These are phyloP conservation scores for Colletotrichum sp. DNA, from an alignment of 2,329 filamentous ascomycete genomes.

Conservation along the genomic window DNA sequence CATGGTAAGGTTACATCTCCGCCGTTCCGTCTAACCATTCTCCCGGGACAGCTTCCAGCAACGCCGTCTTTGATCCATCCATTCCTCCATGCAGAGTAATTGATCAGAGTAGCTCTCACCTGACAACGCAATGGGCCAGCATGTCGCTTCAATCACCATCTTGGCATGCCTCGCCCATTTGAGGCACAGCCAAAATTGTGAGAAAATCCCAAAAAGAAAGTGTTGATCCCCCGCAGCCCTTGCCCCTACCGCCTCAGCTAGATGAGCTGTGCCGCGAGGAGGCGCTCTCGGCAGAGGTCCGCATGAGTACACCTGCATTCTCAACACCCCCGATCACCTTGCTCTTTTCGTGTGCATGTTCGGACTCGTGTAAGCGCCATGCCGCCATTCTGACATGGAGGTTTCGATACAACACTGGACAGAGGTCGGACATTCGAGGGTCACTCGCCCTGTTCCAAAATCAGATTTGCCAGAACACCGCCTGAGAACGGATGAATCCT, in stretches of 20 bases:
- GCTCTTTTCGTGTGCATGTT: background rate
- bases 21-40: background rate
- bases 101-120: background rate
- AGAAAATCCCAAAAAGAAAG: background rate
- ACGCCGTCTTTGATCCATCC: background rate
- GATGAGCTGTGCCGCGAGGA: background rate
- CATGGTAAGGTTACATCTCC: background rate
- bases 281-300: background rate
- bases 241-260: background rate
- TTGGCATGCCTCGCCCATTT: background rate
- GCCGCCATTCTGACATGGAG: background rate
- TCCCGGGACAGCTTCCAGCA: background rate
- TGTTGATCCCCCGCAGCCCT: background rate
- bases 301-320: background rate
- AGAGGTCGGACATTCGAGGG: too few species aligned
- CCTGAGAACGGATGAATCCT: background rate
- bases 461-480: background rate
- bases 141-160: background rate
- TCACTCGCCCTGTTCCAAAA: background rate
- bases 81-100: background rate
- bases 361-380: background rate
- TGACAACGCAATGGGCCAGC: background rate
- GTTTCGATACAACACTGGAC: background rate
- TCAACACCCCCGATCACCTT: fast-evolving
- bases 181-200: too few species aligned